Base-by-base conservation (phyloP, 768 basidiomycete species). In the Trametes coccinea region DNA sequence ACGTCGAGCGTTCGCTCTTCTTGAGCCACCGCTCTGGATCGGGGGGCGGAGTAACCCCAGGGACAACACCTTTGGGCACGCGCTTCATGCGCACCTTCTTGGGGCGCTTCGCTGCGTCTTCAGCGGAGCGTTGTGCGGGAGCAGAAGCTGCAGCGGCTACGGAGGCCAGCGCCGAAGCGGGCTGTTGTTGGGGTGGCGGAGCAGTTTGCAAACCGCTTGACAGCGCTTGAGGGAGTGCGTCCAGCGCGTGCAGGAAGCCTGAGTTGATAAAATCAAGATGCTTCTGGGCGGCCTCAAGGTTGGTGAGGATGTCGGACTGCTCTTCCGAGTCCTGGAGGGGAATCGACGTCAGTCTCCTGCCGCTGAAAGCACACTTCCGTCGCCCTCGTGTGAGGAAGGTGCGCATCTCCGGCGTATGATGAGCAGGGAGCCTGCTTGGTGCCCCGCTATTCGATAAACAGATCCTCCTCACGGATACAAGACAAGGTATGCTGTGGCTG, bases 11-110 rank as follows among this genome's bases (percentile, higher is more conserved):
- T 72, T 92, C 90, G 54, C 84, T 89, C 78, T 92, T 93, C 83
- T 93, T 93, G 61, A 93, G 72, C 92, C 92, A 93, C 63, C 92
- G 78, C 72, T 93, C 92, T 29, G 92, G 90, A 75, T 93, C 92
- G 34, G 92, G 92, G 16, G 85, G 80, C 31, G 91, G 90, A 4
- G 91, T 92, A 11, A 90, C 85, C 17, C 92, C 91, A 16, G 86
- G 88, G 29, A 86, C 73, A 22, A 93, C 87, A n/a, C 88, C 87
- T 56, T 82, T 79, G 13, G 92, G 91, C 16, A 93, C 80, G 70
- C 90, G 86, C 63, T 83, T 82, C 74, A 74, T 82, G 60, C 88
- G 81, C 66, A 83, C 80, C 71, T 83, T 83, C 75, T 74, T 79
- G 59, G 49, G 72, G 68, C 52, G 56, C 51, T 60, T 53, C 51